Base-by-base conservation (phyloP, 495 filamentous ascomycete genomes). In the Penicillium silybi region DNA sequence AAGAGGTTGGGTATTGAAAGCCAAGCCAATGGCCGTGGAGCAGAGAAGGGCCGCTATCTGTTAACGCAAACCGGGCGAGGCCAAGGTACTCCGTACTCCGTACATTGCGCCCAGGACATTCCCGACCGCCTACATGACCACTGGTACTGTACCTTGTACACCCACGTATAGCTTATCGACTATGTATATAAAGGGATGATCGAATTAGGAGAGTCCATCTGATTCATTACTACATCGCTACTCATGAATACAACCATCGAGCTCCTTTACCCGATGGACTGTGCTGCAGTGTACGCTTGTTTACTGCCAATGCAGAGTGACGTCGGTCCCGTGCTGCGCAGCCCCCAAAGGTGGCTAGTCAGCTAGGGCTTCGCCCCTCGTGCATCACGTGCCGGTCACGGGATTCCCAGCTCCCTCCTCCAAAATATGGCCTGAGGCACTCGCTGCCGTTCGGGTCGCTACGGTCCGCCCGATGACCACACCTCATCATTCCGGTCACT, bases 401-500 rank as follows among this genome's bases (percentile, higher is more conserved):
- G 44, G 34, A 54, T 53, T 53, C 46, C 46, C 43, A 50, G 56
- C 9, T 32, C 35, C 27, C 16, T 16, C 7, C 22, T 9, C 20
- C 18, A 49, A 11, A 0, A 8, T 58, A n/a, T n/a, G n/a, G 65
- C 69, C 69, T 70, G 46, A 62, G 68, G 68, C 67, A 35, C 20
- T 37, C 3, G 6, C 1, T 71, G 69, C 69, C 53, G 49, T 39
- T 52, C 34, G 58, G 70, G 71, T 55, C 45, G 46, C 62, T 67
- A 25, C 52, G 63, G 64, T 52, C 26, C 54, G 50, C 67, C 71
- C 48, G 56, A 71, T 26, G 50, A 65, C 61, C 62, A 66, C 68
- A 72, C 69, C 68, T 72, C 68, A 67, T 53, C 59, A 68, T 64
- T 57, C 29, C 61, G 63, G 65, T 68, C 64, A 71, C 67, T 63